phyloP scores from a whole-genome alignment of 495 filamentous ascomycete species.

The Chlorociboria aeruginascens region DNA sequence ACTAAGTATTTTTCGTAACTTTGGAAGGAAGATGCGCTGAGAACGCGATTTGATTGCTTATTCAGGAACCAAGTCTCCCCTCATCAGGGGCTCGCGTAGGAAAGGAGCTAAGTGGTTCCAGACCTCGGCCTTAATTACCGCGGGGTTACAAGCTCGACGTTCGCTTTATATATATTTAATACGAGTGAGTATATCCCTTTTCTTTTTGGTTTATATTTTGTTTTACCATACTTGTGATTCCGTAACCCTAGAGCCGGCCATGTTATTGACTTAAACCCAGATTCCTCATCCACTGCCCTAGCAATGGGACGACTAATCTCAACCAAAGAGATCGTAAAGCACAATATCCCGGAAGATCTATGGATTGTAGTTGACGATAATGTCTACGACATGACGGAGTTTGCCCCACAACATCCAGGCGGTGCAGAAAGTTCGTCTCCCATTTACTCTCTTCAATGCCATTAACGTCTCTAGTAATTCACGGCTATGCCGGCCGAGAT shows the following conservation, averaged over 20 bases:
- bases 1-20: too few species aligned
- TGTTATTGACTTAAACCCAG: background rate
- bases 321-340: conserved; percentile 36
- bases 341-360: conserved; percentile 52
- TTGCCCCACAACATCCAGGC: conserved; percentile 51
- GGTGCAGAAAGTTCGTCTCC: conserved; percentile 34
- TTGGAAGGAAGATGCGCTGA: too few species aligned
- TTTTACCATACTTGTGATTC: background rate
- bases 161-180: too few species aligned
- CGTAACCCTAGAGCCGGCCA: background rate
- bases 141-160: too few species aligned
- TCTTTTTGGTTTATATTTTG: background rate
- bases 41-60: too few species aligned
- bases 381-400: conserved; percentile 67
- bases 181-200: background rate
- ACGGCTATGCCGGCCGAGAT: conserved; percentile 61
- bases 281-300: background rate
- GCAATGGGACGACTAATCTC: conserved; percentile 13
- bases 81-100: too few species aligned
- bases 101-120: too few species aligned
- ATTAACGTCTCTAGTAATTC: conserved; percentile 35
- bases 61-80: too few species aligned
- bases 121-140: too few species aligned
- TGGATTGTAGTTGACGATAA: conserved; percentile 66
- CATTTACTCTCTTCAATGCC: background rate